Evolutionary conservation across 2,329 filamentous ascomycete genomes (phyloP).

Genomic region (Cercospora brassicicola): DNA sequence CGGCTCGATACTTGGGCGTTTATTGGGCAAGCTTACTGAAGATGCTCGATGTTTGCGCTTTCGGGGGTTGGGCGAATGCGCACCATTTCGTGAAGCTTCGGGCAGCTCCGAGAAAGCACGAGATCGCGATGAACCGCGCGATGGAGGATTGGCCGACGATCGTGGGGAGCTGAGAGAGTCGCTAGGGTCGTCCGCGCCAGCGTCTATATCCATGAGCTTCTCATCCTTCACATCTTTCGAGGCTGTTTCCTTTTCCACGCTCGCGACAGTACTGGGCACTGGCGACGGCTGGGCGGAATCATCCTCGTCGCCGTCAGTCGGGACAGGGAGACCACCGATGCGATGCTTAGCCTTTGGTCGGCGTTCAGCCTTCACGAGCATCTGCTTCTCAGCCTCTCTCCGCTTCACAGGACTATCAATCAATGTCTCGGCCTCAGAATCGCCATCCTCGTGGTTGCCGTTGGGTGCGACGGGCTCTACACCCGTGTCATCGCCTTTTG

Average conservation of each 20-base stretch:
- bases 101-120: slow-evolving; percentile 36
- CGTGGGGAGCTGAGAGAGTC: slow-evolving; percentile 37
- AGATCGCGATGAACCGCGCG: slow-evolving; percentile 30
- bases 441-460: slow-evolving; percentile 39
- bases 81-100: slow-evolving; percentile 25
- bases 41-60: slow-evolving; percentile 43
- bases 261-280: slow-evolving; percentile 31
- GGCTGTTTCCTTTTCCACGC: slow-evolving; percentile 26
- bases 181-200: slow-evolving; percentile 30
- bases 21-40: slow-evolving; percentile 37
- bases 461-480: slow-evolving; percentile 14
- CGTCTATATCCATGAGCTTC: slow-evolving; percentile 28
- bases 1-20: slow-evolving; percentile 35
- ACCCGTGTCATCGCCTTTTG: slow-evolving; percentile 10
- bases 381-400: slow-evolving; percentile 41
- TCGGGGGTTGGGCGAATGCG: slow-evolving; percentile 37
- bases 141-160: slow-evolving; percentile 28
- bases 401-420: slow-evolving; percentile 48
- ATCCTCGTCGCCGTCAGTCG: slow-evolving; percentile 35
- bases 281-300: slow-evolving; percentile 35
- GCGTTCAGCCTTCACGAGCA: slow-evolving; percentile 25
- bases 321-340: slow-evolving; percentile 37
- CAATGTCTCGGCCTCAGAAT: slow-evolving; percentile 54
- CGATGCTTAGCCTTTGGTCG: slow-evolving; percentile 27
- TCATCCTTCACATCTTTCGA: slow-evolving; percentile 25